Percentiles rank a stretch among this genome's conserved stretches.
Evolutionary conservation across 169 alveolate genomes (phyloP).

Genomic region (Sarcocystis neurona): DNA sequence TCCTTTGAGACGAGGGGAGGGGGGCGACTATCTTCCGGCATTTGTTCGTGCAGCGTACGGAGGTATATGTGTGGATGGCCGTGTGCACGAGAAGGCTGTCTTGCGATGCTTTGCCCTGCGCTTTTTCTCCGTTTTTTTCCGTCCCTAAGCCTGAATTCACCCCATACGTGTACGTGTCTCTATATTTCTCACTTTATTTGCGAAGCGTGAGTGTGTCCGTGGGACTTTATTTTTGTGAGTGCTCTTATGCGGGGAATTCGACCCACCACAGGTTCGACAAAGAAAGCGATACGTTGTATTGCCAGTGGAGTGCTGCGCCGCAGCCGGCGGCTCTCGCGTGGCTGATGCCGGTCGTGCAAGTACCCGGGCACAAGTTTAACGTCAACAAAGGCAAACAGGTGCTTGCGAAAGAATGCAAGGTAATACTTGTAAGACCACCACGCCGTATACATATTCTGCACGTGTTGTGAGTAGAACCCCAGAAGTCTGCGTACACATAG

Average conservation of each 20-base stretch:
- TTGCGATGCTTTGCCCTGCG: no score
- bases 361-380: slow-evolving; percentile 55
- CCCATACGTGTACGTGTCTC: no score
- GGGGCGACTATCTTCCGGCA: neutral
- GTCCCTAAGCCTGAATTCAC: no score
- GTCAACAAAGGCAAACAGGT: slow-evolving; percentile 42
- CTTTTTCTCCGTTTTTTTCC: no score
- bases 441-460: no score
- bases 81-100: neutral
- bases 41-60: neutral
- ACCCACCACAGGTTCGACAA: slow-evolving; percentile 55
- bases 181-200: no score
- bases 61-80: neutral
- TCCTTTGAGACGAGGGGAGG: neutral
- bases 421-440: no score
- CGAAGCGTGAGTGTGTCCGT: no score
- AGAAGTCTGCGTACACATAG: no score
- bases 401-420: slow-evolving; percentile 1
- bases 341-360: slow-evolving; percentile 50
- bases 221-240: no score
- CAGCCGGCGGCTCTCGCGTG: slow-evolving; percentile 44
- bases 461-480: no score
- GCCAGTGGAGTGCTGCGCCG: slow-evolving; percentile 42
- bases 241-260: no score
- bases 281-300: slow-evolving; percentile 4